These are phyloP conservation scores for Marchantia polymorpha DNA, from an alignment of 225 moss, liverwort and hornwort species.

Conservation along the genomic window DNA sequence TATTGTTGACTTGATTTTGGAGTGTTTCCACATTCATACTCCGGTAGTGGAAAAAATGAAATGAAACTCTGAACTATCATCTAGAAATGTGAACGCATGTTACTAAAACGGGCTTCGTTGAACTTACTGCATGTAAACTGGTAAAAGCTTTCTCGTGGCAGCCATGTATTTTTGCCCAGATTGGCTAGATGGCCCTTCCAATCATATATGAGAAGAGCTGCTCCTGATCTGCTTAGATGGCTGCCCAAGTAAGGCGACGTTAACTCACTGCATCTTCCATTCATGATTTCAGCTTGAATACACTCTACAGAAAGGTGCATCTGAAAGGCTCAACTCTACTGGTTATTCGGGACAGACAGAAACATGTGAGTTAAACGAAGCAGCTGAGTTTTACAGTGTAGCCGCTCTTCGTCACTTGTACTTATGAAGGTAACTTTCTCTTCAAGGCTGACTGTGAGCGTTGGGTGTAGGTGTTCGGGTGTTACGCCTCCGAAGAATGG, in stretches of 20 bases:
- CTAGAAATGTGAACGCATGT: not conserved
- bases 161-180: not conserved
- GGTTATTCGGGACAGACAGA: constrained; percentile 35
- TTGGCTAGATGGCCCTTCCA: not conserved
- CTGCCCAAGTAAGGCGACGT: not conserved
- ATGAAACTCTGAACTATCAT: not conserved
- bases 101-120: no score
- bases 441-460: not conserved
- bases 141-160: not conserved
- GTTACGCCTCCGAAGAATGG: constrained; percentile 50
- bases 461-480: constrained; percentile 39
- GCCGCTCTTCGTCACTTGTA: not conserved
- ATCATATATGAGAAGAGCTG: not conserved
- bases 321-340: constrained; percentile 40
- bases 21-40: not conserved
- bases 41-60: not conserved
- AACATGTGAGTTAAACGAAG: constrained; percentile 28
- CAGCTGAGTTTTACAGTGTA: not conserved
- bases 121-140: no score
- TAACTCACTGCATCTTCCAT: not conserved
- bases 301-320: constrained; percentile 42
- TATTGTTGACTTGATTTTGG: not conserved
- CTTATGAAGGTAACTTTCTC: no score
- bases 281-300: constrained; percentile 36
- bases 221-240: not conserved